A percentile compares a stretch with the other conserved stretches of the same genome.
phyloP scores from a whole-genome alignment of 768 basidiomycete genomes.

The Hydnomerulius pinastri region DNA sequence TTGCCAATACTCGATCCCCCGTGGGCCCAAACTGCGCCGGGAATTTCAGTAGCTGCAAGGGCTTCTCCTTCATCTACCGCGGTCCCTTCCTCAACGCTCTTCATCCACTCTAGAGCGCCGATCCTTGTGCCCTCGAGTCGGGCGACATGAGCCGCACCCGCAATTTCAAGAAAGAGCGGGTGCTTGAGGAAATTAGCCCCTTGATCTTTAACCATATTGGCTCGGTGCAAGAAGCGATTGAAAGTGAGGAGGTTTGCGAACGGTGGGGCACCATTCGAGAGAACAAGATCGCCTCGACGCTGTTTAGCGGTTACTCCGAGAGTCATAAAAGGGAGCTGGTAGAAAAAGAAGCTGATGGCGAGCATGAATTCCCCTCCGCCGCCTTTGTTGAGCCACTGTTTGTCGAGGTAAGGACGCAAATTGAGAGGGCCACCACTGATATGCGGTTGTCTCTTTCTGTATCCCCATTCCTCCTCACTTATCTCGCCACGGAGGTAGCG shows the following conservation, averaged over 20 bases:
- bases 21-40: conserved; percentile 11
- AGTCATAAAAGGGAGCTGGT: conserved; percentile 51
- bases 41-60: conserved; percentile 7
- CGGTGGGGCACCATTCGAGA: conserved; percentile 33
- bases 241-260: conserved; percentile 44
- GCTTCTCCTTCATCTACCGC: background rate
- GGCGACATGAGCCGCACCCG: conserved; percentile 8
- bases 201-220: conserved; percentile 39
- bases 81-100: conserved; percentile 2
- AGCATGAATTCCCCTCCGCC: conserved; percentile 46
- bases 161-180: conserved; percentile 50
- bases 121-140: background rate
- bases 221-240: conserved; percentile 49
- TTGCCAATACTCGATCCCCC: conserved; percentile 32
- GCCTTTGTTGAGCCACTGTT: conserved; percentile 45
- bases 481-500: conserved; percentile 51
- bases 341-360: conserved; percentile 44
- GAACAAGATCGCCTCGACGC: background rate
- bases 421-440: conserved; percentile 51
- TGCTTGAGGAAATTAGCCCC: conserved; percentile 36
- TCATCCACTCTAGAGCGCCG: conserved; percentile 26
- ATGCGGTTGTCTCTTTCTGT: conserved; percentile 50
- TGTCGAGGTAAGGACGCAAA: conserved; percentile 50
- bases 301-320: conserved; percentile 16
- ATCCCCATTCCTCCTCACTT: conserved; percentile 51